phyloP scores from a whole-genome alignment of 768 basidiomycete genomes.

The Megacollybia marginata region DNA sequence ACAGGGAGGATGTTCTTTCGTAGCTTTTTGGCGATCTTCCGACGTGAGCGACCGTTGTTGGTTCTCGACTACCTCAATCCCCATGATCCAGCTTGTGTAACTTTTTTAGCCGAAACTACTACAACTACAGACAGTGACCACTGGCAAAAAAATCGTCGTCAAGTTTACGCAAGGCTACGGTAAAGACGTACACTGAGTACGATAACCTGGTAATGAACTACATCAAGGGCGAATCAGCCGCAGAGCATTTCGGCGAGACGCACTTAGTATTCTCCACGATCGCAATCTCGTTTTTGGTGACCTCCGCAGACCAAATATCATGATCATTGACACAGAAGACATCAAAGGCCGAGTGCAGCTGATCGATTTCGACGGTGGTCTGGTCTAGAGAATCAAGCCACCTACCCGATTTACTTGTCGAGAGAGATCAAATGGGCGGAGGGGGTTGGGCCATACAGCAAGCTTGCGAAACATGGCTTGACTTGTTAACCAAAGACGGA shows the following conservation, averaged over 20 bases:
- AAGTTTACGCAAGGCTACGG: slow-evolving; percentile 23
- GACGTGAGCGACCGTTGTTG: too few species aligned
- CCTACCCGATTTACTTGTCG: neutral
- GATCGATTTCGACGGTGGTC: slow-evolving; percentile 17
- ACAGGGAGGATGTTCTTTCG: too few species aligned
- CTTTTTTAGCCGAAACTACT: neutral
- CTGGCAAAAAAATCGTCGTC: slow-evolving; percentile 11
- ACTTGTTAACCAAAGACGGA: neutral
- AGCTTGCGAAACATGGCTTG: neutral
- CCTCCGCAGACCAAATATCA: too few species aligned
- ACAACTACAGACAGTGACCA: too few species aligned
- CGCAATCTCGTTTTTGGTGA: slow-evolving; percentile 8
- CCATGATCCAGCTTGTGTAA: too few species aligned
- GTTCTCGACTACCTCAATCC: neutral
- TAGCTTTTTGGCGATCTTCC: too few species aligned
- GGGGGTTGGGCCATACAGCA: neutral
- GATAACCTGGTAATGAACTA: too few species aligned
- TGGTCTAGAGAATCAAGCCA: too few species aligned
- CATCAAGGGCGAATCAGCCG: too few species aligned
- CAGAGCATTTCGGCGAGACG: too few species aligned
- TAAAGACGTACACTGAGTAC: slow-evolving; percentile 9
- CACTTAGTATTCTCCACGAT: too few species aligned
- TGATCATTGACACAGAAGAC: too few species aligned
- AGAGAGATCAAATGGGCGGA: neutral
- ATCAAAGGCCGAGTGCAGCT: slow-evolving; percentile 11